These are phyloP conservation scores for Monosporozyma servazzii DNA, from an alignment of 805 yeast genomes.

Conservation along the genomic window DNA sequence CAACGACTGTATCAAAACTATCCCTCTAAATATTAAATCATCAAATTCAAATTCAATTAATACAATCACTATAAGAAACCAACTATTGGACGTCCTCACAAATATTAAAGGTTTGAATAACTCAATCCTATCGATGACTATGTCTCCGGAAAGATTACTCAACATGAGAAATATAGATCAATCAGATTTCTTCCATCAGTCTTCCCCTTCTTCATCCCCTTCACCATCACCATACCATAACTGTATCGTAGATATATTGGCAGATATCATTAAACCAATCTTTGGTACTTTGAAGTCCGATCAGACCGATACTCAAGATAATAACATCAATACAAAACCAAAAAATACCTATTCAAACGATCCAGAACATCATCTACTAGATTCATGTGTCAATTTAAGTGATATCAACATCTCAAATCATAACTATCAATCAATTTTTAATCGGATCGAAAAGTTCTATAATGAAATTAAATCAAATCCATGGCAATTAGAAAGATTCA, in stretches of 20 bases:
- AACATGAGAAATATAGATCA: constrained; percentile 7
- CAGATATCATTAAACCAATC: constrained; percentile 7
- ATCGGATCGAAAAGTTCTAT: constrained; percentile 9
- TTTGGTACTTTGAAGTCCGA: constrained; percentile 6
- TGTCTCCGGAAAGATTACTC: constrained; percentile 5
- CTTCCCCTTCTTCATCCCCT: neutral
- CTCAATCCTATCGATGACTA: constrained; percentile 10
- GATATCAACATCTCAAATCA: constrained; percentile 2
- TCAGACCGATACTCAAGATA: neutral
- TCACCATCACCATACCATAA: constrained; percentile 8
- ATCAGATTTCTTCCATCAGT: constrained; percentile 3
- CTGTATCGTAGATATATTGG: constrained; percentile 8
- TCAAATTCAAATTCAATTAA: neutral
- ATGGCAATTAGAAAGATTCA: constrained; percentile 13
- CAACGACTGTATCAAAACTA: constrained; percentile 1
- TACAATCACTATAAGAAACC: constrained; percentile 6
- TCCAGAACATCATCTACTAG: constrained; percentile 3
- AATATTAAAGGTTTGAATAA: constrained; percentile 6
- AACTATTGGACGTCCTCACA: constrained; percentile 4
- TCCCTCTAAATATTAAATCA: constrained; percentile 7
- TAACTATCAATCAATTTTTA: constrained; percentile 7
- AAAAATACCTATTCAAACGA: constrained; percentile 1
- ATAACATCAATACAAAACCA: neutral
- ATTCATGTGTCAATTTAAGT: constrained; percentile 7
- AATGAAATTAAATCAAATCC: constrained; percentile 9